Evolutionary conservation across 176 grass and related monocot species (phyloP).

Genomic region (Calamus simplicifolius): DNA sequence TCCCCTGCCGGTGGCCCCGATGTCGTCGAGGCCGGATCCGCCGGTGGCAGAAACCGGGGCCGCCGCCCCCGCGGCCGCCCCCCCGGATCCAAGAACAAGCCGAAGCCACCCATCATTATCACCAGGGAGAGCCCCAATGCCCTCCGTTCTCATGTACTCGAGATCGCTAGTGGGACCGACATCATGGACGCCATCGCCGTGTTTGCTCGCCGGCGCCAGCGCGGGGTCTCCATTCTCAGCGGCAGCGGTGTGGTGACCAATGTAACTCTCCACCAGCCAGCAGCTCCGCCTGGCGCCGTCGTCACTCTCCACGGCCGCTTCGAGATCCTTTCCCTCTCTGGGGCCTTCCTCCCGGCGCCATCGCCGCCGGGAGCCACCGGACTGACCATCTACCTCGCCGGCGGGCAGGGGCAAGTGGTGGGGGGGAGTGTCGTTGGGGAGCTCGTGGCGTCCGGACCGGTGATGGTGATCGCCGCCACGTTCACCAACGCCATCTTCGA

Average conservation of each 20-base stretch:
- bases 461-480: too few relatives aligned
- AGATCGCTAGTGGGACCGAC: slow-evolving; percentile 84
- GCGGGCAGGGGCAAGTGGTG: too few relatives aligned
- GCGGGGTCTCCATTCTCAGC: slow-evolving; percentile 76
- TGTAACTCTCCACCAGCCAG: slow-evolving; percentile 65
- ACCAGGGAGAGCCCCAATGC: slow-evolving; percentile 75
- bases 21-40: background rate
- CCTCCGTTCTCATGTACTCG: slow-evolving; percentile 85
- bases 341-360: too few relatives aligned
- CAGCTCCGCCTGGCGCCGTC: slow-evolving; percentile 23
- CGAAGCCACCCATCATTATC: slow-evolving; percentile 75
- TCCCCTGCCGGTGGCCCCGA: slow-evolving; percentile 2
- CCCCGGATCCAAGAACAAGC: slow-evolving; percentile 88
- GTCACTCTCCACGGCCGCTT: slow-evolving; percentile 21
- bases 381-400: too few relatives aligned
- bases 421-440: too few relatives aligned
- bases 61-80: slow-evolving; percentile 81
- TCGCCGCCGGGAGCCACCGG: too few relatives aligned
- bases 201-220: slow-evolving; percentile 72
- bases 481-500: too few relatives aligned
- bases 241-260: slow-evolving; percentile 67
- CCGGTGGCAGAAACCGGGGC: background rate
- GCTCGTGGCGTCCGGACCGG: too few relatives aligned
- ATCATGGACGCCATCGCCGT: slow-evolving; percentile 64
- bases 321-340: too few relatives aligned